Evolutionary conservation across 768 basidiomycete species (phyloP), one percentile per base, ranked within the genome.

Genomic region (Botryobasidium botryosum): DNA sequence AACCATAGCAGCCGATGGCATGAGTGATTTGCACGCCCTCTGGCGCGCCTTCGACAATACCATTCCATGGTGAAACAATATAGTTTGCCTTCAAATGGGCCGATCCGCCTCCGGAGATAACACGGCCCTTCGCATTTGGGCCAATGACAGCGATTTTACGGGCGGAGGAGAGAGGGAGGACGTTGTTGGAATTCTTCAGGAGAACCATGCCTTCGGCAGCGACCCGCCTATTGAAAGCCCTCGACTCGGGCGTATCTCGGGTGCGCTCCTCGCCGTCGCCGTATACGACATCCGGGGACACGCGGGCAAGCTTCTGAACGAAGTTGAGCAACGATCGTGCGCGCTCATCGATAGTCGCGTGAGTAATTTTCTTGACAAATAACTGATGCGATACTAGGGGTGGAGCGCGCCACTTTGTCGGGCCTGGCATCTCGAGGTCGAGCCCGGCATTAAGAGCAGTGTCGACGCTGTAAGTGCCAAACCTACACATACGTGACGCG

Each of bases 41-140:
- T 3, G 71, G 70, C 7, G 70, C 70, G 40, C 64, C 67, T n/a
- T 58, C 57, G 12, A 56, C 54, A 21, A 83, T 64, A 6, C 77
- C 79, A 26, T 75, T 68, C 54, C 65, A 77, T 2, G 81, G 79
- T 3, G 71, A 72, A 15, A 75, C 63, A 24, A 72, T 64, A 62
- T 80, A 82, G 13, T 68, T 71, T 1, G 78, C 37, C 24, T 12
- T 20, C 13, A 12, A 39, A 21, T 21, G 20, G 23, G 10, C 76
- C 7, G 79, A 78, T 27, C 82, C 82, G 28, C 83, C 84, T 10
- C 78, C 78, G 17, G 79, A 83, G 36, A 81, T 72, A 5, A 79
- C 65, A 31, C 69, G 59, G 40, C 70, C 72, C 56, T 72, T 71
- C 35, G 72, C 74, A 57, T 80, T 80, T 2, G 79, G 75, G 1